Evolutionary conservation across 352 stramenopile genomes (phyloP).

Genomic region (Elongisporangium anandrum): DNA sequence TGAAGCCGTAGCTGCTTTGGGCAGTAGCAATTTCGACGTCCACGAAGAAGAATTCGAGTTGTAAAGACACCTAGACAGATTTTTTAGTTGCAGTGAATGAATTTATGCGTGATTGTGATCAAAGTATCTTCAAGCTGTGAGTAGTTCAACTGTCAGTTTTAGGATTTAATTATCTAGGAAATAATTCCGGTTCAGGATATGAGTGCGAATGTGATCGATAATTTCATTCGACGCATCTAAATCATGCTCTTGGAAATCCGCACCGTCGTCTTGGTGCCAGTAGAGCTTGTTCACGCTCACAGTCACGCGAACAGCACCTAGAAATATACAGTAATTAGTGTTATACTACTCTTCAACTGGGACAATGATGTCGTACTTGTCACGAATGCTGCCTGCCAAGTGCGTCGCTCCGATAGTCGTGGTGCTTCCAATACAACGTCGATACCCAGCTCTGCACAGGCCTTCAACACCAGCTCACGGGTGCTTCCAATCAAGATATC

Average conservation of each 20-base stretch:
- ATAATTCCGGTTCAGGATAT: conserved; percentile 7
- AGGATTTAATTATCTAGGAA: conserved; percentile 5
- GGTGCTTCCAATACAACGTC: conserved; percentile 49
- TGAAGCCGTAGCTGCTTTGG: conserved; percentile 23
- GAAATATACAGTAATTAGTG: neutral
- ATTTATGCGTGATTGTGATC: no score
- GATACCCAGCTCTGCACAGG: conserved; percentile 53
- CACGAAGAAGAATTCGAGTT: conserved; percentile 54
- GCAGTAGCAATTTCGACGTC: conserved; percentile 37
- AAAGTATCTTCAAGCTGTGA: no score
- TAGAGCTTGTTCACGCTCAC: conserved; percentile 12
- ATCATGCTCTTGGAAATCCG: conserved; percentile 2
- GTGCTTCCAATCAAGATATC: conserved; percentile 56
- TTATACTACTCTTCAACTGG: neutral
- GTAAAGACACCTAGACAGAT: no score
- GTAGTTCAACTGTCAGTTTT: no score
- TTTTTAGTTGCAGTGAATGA: no score
- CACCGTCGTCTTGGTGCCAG: neutral
- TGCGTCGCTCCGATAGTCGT: conserved; percentile 36
- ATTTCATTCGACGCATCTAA: neutral
- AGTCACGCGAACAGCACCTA: conserved; percentile 11
- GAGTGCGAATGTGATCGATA: conserved; percentile 9
- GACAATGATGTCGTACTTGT: conserved; percentile 38
- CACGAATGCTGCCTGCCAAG: conserved; percentile 67
- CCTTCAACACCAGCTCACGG: conserved; percentile 52